Conservation (phyloP, 495 filamentous ascomycete genomes). For the Achaetomiella virescens region DNA sequence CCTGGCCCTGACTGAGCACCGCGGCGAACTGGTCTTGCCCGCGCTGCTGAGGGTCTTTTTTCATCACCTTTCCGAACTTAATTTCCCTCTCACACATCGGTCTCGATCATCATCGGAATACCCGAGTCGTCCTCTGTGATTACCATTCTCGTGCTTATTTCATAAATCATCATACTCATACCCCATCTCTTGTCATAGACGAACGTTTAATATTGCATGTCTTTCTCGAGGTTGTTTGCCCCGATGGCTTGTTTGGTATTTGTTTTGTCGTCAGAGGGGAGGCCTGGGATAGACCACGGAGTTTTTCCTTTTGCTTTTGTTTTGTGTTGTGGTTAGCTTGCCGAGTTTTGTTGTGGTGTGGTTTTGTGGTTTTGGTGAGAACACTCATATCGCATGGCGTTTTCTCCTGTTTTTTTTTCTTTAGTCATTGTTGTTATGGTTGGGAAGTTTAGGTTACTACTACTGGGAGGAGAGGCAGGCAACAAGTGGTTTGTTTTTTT, state of each 20-base stretch:
- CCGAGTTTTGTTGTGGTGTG: background rate
- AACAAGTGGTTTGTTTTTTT: background rate
- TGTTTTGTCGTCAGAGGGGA: background rate
- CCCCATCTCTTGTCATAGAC: slow-evolving; percentile 3
- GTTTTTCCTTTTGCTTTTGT: background rate
- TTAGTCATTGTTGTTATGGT: background rate
- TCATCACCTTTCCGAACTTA: too few species aligned
- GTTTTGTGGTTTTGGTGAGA: background rate
- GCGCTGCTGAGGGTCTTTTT: too few species aligned
- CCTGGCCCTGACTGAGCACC: too few species aligned
- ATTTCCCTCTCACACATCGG: too few species aligned
- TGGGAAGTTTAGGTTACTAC: background rate
- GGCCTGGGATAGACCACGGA: slow-evolving; percentile 3
- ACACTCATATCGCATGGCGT: slow-evolving; percentile 2
- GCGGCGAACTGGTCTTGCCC: too few species aligned
- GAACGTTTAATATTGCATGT: slow-evolving; percentile 13
- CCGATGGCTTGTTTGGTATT: background rate
- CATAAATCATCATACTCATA: background rate
- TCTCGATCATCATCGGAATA: too few species aligned
- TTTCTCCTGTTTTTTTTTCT: background rate
- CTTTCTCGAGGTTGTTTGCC: slow-evolving; percentile 7
- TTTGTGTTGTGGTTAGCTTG: background rate
- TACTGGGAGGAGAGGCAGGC: background rate
- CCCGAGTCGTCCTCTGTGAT: too few species aligned
- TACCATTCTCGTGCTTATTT: too few species aligned